These are phyloP conservation scores for Salix udensis DNA, from an alignment of 345 rosid species.

Conservation along the genomic window DNA sequence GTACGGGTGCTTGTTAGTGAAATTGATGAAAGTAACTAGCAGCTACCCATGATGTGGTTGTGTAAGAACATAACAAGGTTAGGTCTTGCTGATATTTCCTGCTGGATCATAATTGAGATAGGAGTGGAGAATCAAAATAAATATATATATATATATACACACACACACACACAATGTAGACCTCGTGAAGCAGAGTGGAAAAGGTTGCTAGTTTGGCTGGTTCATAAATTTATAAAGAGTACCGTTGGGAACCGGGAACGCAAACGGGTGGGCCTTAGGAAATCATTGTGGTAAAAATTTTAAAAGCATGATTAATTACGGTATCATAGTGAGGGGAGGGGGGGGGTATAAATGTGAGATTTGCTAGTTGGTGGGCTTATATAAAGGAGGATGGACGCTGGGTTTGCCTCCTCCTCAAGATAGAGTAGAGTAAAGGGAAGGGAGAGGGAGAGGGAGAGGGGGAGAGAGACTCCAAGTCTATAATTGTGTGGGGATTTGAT, in stretches of 20 bases:
- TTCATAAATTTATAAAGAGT: constrained; percentile 12
- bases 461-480: neutral
- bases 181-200: neutral
- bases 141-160: neutral
- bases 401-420: constrained; percentile 45
- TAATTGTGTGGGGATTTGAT: constrained; percentile 8
- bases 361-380: constrained; percentile 42
- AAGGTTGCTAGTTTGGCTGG: constrained; percentile 22
- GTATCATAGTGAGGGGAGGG: neutral
- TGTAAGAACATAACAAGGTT: constrained; percentile 26
- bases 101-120: constrained; percentile 3
- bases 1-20: constrained; percentile 7
- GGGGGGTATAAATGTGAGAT: constrained; percentile 31
- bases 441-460: constrained; percentile 4
- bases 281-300: constrained; percentile 33
- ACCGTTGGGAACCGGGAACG: constrained; percentile 27
- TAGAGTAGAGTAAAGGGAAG: constrained; percentile 13
- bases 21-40: neutral
- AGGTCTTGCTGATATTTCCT: constrained; percentile 21
- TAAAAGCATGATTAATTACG: constrained; percentile 27
- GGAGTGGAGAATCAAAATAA: no score
- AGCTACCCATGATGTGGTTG: constrained; percentile 8
- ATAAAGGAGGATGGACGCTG: constrained; percentile 50
- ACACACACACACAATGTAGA: neutral
- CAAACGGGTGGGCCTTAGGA: constrained; percentile 34